phyloP scores from a whole-genome alignment of 495 filamentous ascomycete genomes.

The Aspergillus haitiensis region DNA sequence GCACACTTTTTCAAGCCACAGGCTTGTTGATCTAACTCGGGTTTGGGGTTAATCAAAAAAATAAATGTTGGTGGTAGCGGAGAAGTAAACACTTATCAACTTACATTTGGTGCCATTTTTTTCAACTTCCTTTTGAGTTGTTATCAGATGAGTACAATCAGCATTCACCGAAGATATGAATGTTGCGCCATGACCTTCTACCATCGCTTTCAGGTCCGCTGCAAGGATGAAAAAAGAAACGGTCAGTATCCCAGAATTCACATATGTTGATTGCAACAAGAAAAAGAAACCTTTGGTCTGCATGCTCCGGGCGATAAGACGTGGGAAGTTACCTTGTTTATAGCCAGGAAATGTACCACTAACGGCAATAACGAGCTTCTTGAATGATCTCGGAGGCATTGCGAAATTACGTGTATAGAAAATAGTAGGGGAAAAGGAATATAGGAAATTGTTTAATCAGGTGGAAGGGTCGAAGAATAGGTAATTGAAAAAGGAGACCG shows the following conservation, averaged over 20 bases:
- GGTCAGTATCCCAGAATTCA: neutral
- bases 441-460: neutral
- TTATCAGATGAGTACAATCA: constrained; percentile 61
- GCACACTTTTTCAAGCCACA: constrained; percentile 43
- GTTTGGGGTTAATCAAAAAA: neutral
- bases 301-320: neutral
- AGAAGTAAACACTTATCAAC: constrained; percentile 8
- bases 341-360: constrained; percentile 59
- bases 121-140: constrained; percentile 52
- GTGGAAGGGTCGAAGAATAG: neutral
- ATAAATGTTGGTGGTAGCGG: neutral
- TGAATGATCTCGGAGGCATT: constrained; percentile 38
- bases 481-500: too few relatives aligned
- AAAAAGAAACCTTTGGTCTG: neutral
- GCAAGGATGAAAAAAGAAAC: neutral
- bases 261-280: neutral
- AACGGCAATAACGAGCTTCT: constrained; percentile 54
- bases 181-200: constrained; percentile 51
- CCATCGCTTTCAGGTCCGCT: constrained; percentile 40
- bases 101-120: constrained; percentile 47
- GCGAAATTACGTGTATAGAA: constrained; percentile 4
- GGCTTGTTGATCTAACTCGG: constrained; percentile 52
- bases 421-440: neutral
- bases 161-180: constrained; percentile 47
- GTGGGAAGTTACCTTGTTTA: constrained; percentile 49